phyloP scores from a whole-genome alignment of 2,329 filamentous ascomycete species.

The Tothia fuscella region DNA sequence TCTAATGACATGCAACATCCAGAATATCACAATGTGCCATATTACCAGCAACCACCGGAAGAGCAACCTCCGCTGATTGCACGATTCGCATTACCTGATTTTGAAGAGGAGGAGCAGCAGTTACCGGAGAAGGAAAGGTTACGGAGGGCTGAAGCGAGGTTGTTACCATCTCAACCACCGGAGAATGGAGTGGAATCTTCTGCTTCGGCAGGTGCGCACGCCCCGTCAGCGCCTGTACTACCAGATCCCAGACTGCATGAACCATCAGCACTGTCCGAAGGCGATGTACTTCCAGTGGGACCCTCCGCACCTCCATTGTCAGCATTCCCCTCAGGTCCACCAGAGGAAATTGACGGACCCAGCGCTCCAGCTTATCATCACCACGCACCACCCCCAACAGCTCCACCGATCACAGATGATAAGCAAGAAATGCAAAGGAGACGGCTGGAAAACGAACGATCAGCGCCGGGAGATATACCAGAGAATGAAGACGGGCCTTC shows the following conservation, averaged over 20 bases:
- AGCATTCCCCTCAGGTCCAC: neutral
- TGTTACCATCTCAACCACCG: slow-evolving; percentile 72
- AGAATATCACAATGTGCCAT: neutral
- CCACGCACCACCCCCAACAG: slow-evolving; percentile 16
- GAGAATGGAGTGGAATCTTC: slow-evolving; percentile 34
- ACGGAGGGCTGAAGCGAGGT: slow-evolving; percentile 60
- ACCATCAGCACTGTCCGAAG: slow-evolving; percentile 2
- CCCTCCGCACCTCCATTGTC: slow-evolving; percentile 13
- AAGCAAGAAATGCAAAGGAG: slow-evolving; percentile 61
- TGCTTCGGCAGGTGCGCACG: slow-evolving; percentile 23
- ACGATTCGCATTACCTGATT: slow-evolving; percentile 1
- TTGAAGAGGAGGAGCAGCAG: slow-evolving; percentile 40
- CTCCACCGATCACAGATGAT: slow-evolving; percentile 45
- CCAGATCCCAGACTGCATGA: neutral
- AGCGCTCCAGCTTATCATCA: slow-evolving; percentile 29
- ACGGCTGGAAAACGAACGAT: slow-evolving; percentile 28
- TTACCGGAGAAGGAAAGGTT: slow-evolving; percentile 75
- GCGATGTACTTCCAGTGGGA: slow-evolving; percentile 12
- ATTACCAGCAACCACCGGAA: neutral
- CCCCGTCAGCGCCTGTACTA: slow-evolving; percentile 22
- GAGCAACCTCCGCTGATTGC: slow-evolving; percentile 1
- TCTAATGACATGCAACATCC: neutral
- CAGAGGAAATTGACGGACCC: slow-evolving; percentile 14
- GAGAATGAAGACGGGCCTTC: slow-evolving; percentile 13
- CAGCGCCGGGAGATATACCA: slow-evolving; percentile 23